Evolutionary conservation across 192 early-diverging fungal species (phyloP).

Genomic region (Phycomyces nitens): DNA sequence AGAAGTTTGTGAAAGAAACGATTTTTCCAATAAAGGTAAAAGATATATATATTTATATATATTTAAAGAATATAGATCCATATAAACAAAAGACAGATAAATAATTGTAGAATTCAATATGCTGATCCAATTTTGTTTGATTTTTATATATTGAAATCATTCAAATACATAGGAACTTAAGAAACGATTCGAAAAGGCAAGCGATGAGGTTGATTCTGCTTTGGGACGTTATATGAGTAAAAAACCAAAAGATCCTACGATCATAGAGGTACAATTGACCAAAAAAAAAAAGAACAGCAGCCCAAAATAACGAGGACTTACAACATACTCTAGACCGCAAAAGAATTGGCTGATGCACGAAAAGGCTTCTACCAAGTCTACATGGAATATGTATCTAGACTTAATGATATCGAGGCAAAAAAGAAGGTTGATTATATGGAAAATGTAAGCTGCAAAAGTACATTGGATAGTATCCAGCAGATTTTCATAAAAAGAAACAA

Average conservation of each 20-base stretch:
- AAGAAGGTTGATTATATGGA: slow-evolving; percentile 74
- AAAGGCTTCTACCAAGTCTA: slow-evolving; percentile 58
- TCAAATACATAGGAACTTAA: slow-evolving; percentile 44
- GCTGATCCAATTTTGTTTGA: neutral
- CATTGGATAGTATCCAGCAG: neutral
- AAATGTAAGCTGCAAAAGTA: slow-evolving; percentile 40
- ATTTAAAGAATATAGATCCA: no score
- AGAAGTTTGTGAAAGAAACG: slow-evolving; percentile 55
- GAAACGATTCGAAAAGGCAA: slow-evolving; percentile 57
- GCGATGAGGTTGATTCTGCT: slow-evolving; percentile 58
- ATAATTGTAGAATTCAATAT: neutral
- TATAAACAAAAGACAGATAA: no score
- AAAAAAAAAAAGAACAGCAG: neutral
- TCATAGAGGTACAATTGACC: slow-evolving; percentile 47
- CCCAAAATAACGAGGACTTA: no score
- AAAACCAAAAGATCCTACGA: slow-evolving; percentile 52
- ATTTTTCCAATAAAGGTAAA: slow-evolving; percentile 52
- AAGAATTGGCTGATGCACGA: slow-evolving; percentile 60
- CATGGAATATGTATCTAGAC: slow-evolving; percentile 61
- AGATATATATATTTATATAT: no score
- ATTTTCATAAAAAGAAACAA: neutral
- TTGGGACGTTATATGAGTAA: slow-evolving; percentile 61
- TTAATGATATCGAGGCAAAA: slow-evolving; percentile 71
- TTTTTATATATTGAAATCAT: neutral
- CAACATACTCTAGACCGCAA: slow-evolving; percentile 39